These are phyloP conservation scores for Sistotremastrum suecicum DNA, from an alignment of 768 basidiomycete species.

Conservation along the genomic window DNA sequence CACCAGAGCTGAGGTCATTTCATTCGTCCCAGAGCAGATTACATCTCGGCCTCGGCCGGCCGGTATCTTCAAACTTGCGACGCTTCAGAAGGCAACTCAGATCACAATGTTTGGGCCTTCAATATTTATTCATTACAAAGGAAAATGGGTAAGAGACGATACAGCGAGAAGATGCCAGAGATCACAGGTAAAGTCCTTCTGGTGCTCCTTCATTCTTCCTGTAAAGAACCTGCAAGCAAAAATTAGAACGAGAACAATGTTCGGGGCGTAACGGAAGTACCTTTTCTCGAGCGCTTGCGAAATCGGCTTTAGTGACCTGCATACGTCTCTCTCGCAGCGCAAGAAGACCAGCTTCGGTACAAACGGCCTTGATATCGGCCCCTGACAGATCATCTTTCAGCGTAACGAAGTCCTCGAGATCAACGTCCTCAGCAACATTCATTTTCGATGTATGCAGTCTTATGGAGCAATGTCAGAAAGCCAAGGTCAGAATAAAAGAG, in stretches of 20 bases:
- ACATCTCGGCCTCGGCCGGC: no score
- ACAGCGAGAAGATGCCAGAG: slow-evolving; percentile 1
- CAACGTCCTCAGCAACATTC: slow-evolving; percentile 79
- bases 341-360: slow-evolving; percentile 94
- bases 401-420: slow-evolving; percentile 89
- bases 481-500: not conserved
- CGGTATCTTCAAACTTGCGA: no score
- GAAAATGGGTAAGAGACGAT: not conserved
- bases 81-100: no score
- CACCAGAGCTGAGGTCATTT: no score
- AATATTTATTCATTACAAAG: not conserved
- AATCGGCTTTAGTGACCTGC: slow-evolving; percentile 86
- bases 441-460: slow-evolving; percentile 91
- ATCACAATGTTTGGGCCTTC: not conserved
- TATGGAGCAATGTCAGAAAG: slow-evolving; percentile 5
- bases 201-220: slow-evolving; percentile 96
- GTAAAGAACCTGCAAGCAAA: slow-evolving; percentile 53
- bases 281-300: slow-evolving; percentile 87
- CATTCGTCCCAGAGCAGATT: no score
- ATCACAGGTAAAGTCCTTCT: slow-evolving; percentile 72
- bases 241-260: not conserved
- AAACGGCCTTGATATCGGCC: slow-evolving; percentile 98
- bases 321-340: slow-evolving; percentile 90
- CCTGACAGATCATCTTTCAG: slow-evolving; percentile 94
- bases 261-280: slow-evolving; percentile 23